Base-by-base conservation (phyloP, 2,329 filamentous ascomycete genomes). In the Aspergillus nomiae region DNA sequence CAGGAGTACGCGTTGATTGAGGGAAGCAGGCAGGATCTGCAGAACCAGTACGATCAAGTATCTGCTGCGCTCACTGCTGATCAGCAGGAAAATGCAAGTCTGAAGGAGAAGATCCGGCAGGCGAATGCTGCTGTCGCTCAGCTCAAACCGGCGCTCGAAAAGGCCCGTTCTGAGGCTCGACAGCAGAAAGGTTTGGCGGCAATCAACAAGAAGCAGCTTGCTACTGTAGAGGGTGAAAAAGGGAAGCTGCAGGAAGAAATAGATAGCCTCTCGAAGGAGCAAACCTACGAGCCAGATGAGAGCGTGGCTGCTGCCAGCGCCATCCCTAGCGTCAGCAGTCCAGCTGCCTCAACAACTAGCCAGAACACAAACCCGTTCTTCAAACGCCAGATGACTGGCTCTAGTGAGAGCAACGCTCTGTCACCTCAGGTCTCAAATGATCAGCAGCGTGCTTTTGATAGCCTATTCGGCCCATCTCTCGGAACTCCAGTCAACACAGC, bases 171-270 rank as follows among this genome's bases (percentile, higher is more conserved):
- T 14, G 93, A 97, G 70, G 93, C 93, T 30, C 89, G 95, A 48
- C 95, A 98, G 77, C 94, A 98, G 74, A 98, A 96, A 81, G 95
- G 95, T 21, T 84, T 98, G 68, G 94, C 96, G 34, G 94, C 95
- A 50, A 99, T 99, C 81, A 97, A 97, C 81, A 98, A 96, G 84
- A 99, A 99, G 82, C 95, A 99, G 80, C 83, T 98, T 64, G 87
- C 90, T 41, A 97, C 94, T 0, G 92, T 90, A 62, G 95, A 99
- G 77, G 87, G 87, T 55, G 94, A 98, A 76, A 87, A 92, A 36
- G 94, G 98, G 64, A 94, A 92, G 82, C 83, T 97, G 45, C 94
- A 93, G 81, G 82, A 83, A 1, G 94, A 98, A 76, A 89, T 90
- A 51, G 89, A 89, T 51, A 63, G 88, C 87, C 58, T 85, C 90